Evolutionary conservation across 75 land plant genomes (phyloP).

Genomic region (Gnetum montanum): DNA sequence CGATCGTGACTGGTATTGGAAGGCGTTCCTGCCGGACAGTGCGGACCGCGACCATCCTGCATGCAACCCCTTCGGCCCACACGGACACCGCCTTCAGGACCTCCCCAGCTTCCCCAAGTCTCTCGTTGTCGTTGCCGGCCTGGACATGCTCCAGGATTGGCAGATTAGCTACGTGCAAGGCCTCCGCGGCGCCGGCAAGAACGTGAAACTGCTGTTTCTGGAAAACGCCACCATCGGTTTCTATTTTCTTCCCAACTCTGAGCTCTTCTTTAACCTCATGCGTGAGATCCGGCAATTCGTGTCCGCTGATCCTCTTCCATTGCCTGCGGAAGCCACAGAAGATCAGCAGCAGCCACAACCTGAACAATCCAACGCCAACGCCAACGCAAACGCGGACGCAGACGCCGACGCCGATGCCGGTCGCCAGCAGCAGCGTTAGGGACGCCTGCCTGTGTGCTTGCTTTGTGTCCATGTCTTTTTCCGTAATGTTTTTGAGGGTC

Average conservation of each 20-base stretch:
- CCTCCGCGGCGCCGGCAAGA: conserved; percentile 36
- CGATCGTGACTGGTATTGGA: conserved; percentile 87
- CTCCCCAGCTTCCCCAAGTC: conserved; percentile 46
- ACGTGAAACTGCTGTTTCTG: conserved; percentile 46
- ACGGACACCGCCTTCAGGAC: conserved; percentile 16
- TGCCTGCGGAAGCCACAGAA: too few species aligned
- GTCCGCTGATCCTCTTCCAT: background rate
- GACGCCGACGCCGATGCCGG: background rate
- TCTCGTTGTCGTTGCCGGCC: conserved; percentile 64
- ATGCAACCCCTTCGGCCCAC: conserved; percentile 72
- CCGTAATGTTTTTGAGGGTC: too few species aligned
- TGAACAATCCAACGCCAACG: background rate
- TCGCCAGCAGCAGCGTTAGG: too few species aligned
- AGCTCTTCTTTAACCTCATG: conserved; percentile 53
- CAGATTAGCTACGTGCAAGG: conserved; percentile 63
- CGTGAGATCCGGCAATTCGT: conserved; percentile 52
- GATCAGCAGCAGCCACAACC: too few species aligned
- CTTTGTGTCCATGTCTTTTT: too few species aligned
- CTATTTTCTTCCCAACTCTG: conserved; percentile 70
- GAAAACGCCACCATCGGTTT: conserved; percentile 69
- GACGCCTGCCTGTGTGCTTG: too few species aligned
- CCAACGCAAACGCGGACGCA: background rate
- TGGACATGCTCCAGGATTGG: conserved; percentile 74
- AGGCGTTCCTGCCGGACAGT: conserved; percentile 66
- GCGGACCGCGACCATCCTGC: conserved; percentile 82